Evolutionary conservation across 177 flowering plant genomes (phyloP), one percentile per base, ranked within the genome.

Genomic region (Vitis hybrid): DNA sequence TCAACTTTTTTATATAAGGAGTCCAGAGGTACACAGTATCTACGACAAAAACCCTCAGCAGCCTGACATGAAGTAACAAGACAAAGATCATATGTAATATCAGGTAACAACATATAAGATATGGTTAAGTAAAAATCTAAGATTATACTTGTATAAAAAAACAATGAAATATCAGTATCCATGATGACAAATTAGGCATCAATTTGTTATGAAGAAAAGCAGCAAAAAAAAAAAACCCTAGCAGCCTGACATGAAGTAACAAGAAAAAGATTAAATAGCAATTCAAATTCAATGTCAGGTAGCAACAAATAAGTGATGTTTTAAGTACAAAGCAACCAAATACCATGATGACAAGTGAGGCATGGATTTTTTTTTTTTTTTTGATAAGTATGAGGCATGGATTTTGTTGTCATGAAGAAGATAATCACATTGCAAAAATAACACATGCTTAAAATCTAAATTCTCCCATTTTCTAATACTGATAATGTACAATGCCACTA

Each of bases 31-130:
- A 86, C 82, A 67, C 77, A 73, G 68, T 88, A 82, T 82, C 85
- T 88, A 61, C 95, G 99, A 82, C 96, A 92, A 75, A 95, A 95
- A 12, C 99, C 99, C 75, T 93, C 99, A 72, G 87, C 90, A 73
- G 99, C 98, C 99, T 95, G 88, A 65, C 49, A 78, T 57, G 50
- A 50, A 71, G 75, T 51, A 56, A 50, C 3, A 15, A 49, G 62
- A 53, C 19, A 19, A 14, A 38, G 44, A 38, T 38, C 22, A 15
- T 52, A 18, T 8, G 9, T 18, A 20, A 20, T 14, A 13, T 24
- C 15, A 33, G 24, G 18, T 3, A 54, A 38, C 9, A 38, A 38
- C 44, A 38, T 38, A 38, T 38, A 38, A 38, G 44, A 4, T 38
- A 38, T 38, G 44, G 8, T 38, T 38, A 38, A 7, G 6, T 4